Conservation (phyloP, 805 yeast genomes). For the Grigorovia jiainica region DNA sequence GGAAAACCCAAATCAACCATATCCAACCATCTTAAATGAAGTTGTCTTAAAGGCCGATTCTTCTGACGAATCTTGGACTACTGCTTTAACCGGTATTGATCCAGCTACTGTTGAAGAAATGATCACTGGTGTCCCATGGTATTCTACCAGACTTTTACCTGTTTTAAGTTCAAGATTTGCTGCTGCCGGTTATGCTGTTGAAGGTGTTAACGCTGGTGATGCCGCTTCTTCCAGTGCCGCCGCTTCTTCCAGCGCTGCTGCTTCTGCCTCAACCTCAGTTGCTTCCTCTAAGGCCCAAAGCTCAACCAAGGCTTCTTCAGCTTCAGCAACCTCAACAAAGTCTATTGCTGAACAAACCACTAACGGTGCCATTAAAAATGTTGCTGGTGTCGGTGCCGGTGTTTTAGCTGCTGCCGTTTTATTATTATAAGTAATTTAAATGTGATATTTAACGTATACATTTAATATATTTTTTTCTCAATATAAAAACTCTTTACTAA, state of each 20-base stretch:
- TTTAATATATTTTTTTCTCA: no score
- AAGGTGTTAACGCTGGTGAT: neutral
- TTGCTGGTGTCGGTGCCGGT: conserved; percentile 10
- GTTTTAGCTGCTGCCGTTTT: conserved; percentile 10
- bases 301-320: conserved; percentile 7
- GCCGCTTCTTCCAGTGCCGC: no score
- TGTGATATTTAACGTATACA: no score
- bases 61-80: conserved; percentile 27
- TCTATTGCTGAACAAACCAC: conserved; percentile 10
- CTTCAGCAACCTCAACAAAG: neutral
- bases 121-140: conserved; percentile 31
- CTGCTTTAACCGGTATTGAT: conserved; percentile 20
- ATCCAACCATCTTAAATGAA: conserved; percentile 5
- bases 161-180: conserved; percentile 1
- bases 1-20: conserved; percentile 7
- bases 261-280: no score
- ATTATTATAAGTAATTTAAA: no score
- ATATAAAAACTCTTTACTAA: no score
- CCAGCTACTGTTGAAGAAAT: conserved; percentile 19
- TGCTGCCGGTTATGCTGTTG: neutral
- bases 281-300: neutral
- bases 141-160: conserved; percentile 19
- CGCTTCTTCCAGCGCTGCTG: no score
- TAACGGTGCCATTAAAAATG: conserved; percentile 8
- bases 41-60: neutral